Percentiles rank a stretch among this genome's conserved stretches.
Conservation (phyloP, 192 early-diverging fungal species). For the Dissophora globulifera region DNA sequence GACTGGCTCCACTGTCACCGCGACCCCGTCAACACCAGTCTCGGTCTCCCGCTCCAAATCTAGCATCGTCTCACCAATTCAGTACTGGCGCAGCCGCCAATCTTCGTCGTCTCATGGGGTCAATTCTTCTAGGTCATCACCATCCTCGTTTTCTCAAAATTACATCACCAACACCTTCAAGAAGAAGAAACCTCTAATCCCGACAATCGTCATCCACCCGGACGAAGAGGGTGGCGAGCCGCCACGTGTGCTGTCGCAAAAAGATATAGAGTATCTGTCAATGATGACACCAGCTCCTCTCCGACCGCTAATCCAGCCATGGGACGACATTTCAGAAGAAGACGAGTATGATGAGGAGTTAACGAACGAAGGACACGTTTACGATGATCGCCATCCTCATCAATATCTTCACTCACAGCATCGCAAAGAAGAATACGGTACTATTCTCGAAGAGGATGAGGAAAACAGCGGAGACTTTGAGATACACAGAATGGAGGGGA, state of each 20-base stretch:
- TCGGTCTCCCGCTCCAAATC: constrained; percentile 7
- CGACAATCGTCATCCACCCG: constrained; percentile 43
- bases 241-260: constrained; percentile 18
- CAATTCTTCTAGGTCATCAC: background rate
- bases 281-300: constrained; percentile 31
- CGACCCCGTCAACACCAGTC: background rate
- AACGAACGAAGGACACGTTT: constrained; percentile 11
- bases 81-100: constrained; percentile 24
- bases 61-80: constrained; percentile 11
- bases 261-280: constrained; percentile 44
- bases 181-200: constrained; percentile 25
- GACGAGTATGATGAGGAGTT: constrained; percentile 13
- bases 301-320: constrained; percentile 22
- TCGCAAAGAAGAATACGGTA: background rate
- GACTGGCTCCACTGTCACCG: background rate
- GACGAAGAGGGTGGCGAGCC: constrained; percentile 47
- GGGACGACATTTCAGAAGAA: constrained; percentile 14
- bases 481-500: background rate
- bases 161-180: constrained; percentile 18
- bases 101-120: background rate
- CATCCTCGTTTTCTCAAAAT: constrained; percentile 19
- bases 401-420: background rate
- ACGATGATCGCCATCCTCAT: constrained; percentile 7
- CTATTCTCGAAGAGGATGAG: background rate
- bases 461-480: background rate